Conservation (phyloP, 257 asterid species). For the Jasminum sambac region DNA sequence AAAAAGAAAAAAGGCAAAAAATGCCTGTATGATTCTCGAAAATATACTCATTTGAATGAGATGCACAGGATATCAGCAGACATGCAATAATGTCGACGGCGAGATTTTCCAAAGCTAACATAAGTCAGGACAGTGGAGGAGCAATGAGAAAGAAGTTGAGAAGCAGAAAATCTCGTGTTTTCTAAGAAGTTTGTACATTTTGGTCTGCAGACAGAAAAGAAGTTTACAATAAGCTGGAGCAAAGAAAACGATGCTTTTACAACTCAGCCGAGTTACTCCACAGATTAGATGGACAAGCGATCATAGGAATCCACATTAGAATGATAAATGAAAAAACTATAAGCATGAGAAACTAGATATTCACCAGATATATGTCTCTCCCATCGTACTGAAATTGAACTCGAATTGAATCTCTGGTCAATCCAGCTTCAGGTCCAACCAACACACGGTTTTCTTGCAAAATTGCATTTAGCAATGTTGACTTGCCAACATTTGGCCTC, state of each 20-base stretch:
- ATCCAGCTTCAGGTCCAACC: constrained; percentile 98
- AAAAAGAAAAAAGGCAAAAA: no score
- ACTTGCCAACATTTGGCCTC: constrained; percentile 95
- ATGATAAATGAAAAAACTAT: constrained; percentile 10
- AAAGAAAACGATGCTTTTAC: not conserved
- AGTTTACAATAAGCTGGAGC: constrained; percentile 3
- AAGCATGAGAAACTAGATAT: constrained; percentile 21
- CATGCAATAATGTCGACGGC: not conserved
- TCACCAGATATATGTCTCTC: constrained; percentile 70
- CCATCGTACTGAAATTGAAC: constrained; percentile 85
- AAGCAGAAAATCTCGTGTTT: constrained; percentile 5
- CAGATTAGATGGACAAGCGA: constrained; percentile 5
- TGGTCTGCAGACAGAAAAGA: constrained; percentile 5
- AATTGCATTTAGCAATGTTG: constrained; percentile 86
- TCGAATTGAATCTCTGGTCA: constrained; percentile 93
- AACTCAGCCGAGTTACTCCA: not conserved
- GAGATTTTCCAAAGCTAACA: not conserved
- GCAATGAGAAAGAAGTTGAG: not conserved
- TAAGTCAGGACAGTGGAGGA: not conserved
- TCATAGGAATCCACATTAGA: not conserved
- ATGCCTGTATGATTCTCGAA: not conserved
- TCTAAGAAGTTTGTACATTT: not conserved
- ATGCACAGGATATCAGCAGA: not conserved
- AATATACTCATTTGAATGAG: not conserved
- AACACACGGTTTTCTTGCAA: constrained; percentile 91